phyloP scores from a whole-genome alignment of 2,329 filamentous ascomycete species.

The Ascochyta pisi region DNA sequence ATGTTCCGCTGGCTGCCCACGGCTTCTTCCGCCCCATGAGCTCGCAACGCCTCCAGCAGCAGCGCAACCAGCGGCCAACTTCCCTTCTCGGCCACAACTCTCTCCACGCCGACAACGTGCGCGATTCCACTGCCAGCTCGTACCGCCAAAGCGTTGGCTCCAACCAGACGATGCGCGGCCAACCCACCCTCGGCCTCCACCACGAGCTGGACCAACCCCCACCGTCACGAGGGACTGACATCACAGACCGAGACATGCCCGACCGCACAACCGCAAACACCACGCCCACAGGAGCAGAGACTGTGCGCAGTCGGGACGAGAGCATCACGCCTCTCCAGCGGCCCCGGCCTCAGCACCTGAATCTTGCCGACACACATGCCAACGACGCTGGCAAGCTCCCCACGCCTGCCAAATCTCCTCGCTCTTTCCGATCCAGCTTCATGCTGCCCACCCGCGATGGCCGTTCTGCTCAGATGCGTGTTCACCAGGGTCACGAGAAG shows the following conservation, averaged over 20 bases:
- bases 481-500: conserved; percentile 73
- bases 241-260: conserved; percentile 74
- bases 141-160: conserved; percentile 50
- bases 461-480: conserved; percentile 56
- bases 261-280: conserved; percentile 77
- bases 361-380: conserved; percentile 67
- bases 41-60: conserved; percentile 90
- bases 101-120: conserved; percentile 40
- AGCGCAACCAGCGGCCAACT: conserved; percentile 69
- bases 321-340: conserved; percentile 79
- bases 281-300: conserved; percentile 69
- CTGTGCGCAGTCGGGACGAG: conserved; percentile 71
- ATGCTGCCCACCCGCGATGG: conserved; percentile 66
- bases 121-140: conserved; percentile 41
- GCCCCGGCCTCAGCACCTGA: conserved; percentile 61
- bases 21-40: conserved; percentile 98
- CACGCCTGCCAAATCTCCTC: conserved; percentile 72
- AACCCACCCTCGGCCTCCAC: conserved; percentile 41
- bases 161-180: conserved; percentile 40
- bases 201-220: conserved; percentile 55
- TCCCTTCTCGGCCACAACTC: conserved; percentile 45
- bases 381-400: conserved; percentile 60
- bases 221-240: conserved; percentile 79
- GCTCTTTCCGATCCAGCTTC: conserved; percentile 79
- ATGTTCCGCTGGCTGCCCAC: conserved; percentile 87